Conservation (phyloP, 495 filamentous ascomycete genomes). For the Aspergillus kassunensis region DNA sequence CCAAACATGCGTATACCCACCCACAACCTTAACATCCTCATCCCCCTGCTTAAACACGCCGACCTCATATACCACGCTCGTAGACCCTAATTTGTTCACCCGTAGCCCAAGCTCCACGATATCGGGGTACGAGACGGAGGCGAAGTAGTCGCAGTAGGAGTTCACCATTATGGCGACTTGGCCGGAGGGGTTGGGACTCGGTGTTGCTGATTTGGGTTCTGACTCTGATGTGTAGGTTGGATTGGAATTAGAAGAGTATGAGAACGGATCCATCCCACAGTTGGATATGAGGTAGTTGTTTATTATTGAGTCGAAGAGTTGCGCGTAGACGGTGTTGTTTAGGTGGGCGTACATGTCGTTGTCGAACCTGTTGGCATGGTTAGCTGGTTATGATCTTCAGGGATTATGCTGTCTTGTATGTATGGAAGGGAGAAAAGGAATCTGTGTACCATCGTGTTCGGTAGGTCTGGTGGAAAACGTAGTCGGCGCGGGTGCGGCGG, state of each 20-base stretch:
- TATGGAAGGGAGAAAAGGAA: too few relatives aligned
- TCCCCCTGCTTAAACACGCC: slow-evolving; percentile 76
- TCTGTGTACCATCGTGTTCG: slow-evolving; percentile 75
- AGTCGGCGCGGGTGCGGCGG: slow-evolving; percentile 62
- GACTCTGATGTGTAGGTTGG: too few relatives aligned
- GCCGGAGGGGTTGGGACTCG: slow-evolving; percentile 8
- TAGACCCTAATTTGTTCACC: slow-evolving; percentile 78
- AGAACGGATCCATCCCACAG: slow-evolving; percentile 69
- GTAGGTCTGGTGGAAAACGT: slow-evolving; percentile 76
- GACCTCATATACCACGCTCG: slow-evolving; percentile 89
- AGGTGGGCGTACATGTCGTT: slow-evolving; percentile 95
- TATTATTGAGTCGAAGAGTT: slow-evolving; percentile 80
- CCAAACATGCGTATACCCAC: slow-evolving; percentile 86
- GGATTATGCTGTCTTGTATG: too few relatives aligned
- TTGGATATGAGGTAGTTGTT: slow-evolving; percentile 83
- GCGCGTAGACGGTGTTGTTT: slow-evolving; percentile 81
- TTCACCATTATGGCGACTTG: slow-evolving; percentile 81
- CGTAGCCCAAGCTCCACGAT: slow-evolving; percentile 76
- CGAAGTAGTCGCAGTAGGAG: slow-evolving; percentile 80
- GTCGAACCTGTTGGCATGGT: slow-evolving; percentile 62
- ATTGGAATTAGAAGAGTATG: slow-evolving; percentile 20
- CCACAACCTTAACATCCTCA: slow-evolving; percentile 78
- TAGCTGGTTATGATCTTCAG: too few relatives aligned
- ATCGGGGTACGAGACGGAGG: slow-evolving; percentile 76
- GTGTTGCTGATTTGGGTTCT: too few relatives aligned